Base-by-base conservation (phyloP, 768 basidiomycete species). In the Dacryopinax spathularia region DNA sequence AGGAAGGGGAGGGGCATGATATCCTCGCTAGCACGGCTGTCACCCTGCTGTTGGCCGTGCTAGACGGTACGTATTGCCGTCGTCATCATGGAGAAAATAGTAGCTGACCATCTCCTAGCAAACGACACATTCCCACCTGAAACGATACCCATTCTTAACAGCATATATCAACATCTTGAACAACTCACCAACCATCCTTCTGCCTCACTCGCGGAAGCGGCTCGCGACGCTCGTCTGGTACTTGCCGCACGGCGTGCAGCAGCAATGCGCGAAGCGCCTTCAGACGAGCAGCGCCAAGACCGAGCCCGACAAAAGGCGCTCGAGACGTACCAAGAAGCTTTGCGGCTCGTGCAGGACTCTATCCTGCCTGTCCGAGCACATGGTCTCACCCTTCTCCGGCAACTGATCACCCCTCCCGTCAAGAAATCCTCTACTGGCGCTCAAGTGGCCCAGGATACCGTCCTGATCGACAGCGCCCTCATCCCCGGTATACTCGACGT, bases 301-400 rank as follows among this genome's bases (percentile, higher is more conserved):
- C 60, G 61, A 36, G 62, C 60, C 25, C 48, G 48, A 65, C 72
- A 73, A 33, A 68, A 68, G 18, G 75, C 82, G 2, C 84, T 84
- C 62, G 84, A 84, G 59, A 81, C 77, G 6, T 98, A 96, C 73
- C 91, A 91, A 69, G 86, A 88, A 68, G 91, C 93, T 1, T 78
- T 97, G 18, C 88, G 86, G 67, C 81, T 94, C 27, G 77, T 97
- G 12, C 89, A 93, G 73, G 95, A 98, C 72, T 87, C 91, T 1
- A 84, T 95, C 34, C 79, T 97, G 10, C 94, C 95, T 22, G 93
- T 98, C 37, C 86, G 94, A 56, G 95, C 91, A 0, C 93, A 97
- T 71, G 95, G 95, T 5, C 77, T 97, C 1, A 77, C 91, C 35
- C 78, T 93, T 25, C 79, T 98, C 22, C 84, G 88, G 59, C 82